Base-by-base conservation (phyloP, 257 asterid genomes). In the Cinchona pubescens region DNA sequence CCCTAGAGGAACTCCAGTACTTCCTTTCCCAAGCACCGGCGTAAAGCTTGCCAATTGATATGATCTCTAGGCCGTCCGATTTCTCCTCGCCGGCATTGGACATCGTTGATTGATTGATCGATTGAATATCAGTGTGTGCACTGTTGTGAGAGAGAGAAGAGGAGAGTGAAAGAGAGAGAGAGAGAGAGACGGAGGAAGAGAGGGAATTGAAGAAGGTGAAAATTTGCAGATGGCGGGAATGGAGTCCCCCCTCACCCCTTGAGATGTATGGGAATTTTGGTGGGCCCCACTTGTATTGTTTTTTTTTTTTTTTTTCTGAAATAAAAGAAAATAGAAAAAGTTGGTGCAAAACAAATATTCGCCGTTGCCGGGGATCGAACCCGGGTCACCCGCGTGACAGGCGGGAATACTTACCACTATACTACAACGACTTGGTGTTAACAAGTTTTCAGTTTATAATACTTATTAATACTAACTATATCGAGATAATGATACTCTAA, bases 1-100 rank as follows among this genome's bases (percentile, higher is more conserved):
- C 98, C 99, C 98, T 91, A 71, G 99, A 89, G 66, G 96, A 94
- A 87, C 96, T 94, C 99, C 99, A 94, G 72, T 92, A 94, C 90
- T 95, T 95, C 88, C 92, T 95, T 67, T 95, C 94, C 99, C 98
- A 94, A 7, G 83, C 78, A 46, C 99, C 99, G 23, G 45, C 38
- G 79, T 89, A 94, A 8, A 90, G 82, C 84, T 82, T 90, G 59
- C 98, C 98, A 78, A 92, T 84, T 23, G 96, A 92, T 51, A 83
- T 15, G 61, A 95, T 88, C 66, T 94, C 99, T 71, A 90, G 79
- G 14, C 87, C 96, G 75, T 86, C 96, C 48, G 87, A 83, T 72
- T 83, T 86, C 74, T 89, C 91, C 11, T 81, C 87, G 21, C 53
- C 21, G 0, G 37, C 48, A 72, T 83, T 89, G 83, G 79, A 80